Percentiles rank a stretch among this genome's conserved stretches.
phyloP scores from a whole-genome alignment of 2,329 filamentous ascomycete genomes.

The Ambrosiella xylebori region DNA sequence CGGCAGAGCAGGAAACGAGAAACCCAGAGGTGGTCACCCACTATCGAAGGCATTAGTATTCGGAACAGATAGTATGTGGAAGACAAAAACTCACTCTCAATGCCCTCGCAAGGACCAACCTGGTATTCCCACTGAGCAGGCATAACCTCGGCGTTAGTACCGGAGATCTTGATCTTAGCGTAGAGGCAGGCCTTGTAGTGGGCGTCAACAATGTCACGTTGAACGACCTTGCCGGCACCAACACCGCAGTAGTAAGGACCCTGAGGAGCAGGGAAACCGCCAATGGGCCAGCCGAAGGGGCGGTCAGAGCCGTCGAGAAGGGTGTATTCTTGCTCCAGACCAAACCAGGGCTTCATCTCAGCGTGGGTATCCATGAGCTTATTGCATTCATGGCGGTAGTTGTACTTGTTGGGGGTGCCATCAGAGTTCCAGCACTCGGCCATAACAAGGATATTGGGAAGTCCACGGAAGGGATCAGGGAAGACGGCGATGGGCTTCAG shows the following conservation, averaged over 20 bases:
- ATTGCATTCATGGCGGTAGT: slow-evolving; percentile 82
- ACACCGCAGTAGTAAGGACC: slow-evolving; percentile 87
- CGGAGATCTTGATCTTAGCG: slow-evolving; percentile 81
- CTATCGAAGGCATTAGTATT: slow-evolving; percentile 24
- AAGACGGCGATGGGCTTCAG: slow-evolving; percentile 77
- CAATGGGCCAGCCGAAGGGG: slow-evolving; percentile 57
- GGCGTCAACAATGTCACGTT: slow-evolving; percentile 85
- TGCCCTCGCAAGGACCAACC: slow-evolving; percentile 76
- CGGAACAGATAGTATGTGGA: background rate
- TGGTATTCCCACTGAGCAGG: slow-evolving; percentile 89
- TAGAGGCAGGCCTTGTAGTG: slow-evolving; percentile 49
- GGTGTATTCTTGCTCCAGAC: slow-evolving; percentile 92
- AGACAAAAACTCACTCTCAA: slow-evolving; percentile 44
- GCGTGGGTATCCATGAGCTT: slow-evolving; percentile 81
- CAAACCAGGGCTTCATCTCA: slow-evolving; percentile 83
- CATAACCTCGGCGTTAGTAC: slow-evolving; percentile 99
- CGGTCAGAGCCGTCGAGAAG: slow-evolving; percentile 60
- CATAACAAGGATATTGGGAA: slow-evolving; percentile 86
- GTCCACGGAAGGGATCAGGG: slow-evolving; percentile 78
- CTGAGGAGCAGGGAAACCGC: slow-evolving; percentile 80
- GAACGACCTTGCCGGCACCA: slow-evolving; percentile 89
- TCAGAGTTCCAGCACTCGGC: slow-evolving; percentile 89
- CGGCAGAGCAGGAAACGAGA: slow-evolving; percentile 66
- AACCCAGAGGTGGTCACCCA: slow-evolving; percentile 95
- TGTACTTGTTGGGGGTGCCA: slow-evolving; percentile 94